Evolutionary conservation across 202 grass and related monocot species (phyloP).

Genomic region (Alloteropsis angusta): DNA sequence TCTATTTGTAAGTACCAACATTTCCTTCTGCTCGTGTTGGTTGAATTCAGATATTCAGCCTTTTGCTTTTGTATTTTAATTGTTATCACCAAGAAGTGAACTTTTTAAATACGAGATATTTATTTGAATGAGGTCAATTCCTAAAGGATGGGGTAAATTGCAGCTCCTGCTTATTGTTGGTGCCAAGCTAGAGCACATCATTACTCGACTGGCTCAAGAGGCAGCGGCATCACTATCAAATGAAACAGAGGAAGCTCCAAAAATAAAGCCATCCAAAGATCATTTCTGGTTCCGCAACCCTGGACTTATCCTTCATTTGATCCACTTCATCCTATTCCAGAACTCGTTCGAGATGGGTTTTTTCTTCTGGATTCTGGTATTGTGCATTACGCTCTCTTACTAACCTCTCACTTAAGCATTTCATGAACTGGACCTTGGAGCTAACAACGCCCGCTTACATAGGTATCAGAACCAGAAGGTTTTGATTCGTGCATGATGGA

Average conservation of each 20-base stretch:
- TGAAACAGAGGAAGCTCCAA: not conserved
- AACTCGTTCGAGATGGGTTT: constrained; percentile 97
- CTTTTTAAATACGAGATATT: not conserved
- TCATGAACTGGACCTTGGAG: not conserved
- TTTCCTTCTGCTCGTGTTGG: not conserved
- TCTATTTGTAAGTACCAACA: constrained; percentile 73
- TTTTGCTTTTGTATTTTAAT: not conserved
- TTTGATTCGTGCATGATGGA: constrained; percentile 93
- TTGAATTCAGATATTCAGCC: not conserved
- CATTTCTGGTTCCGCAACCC: constrained; percentile 89
- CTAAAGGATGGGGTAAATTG: constrained; percentile 24
- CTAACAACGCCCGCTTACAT: not conserved
- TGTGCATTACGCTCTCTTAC: not conserved
- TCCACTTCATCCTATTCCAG: constrained; percentile 97
- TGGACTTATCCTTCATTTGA: constrained; percentile 57
- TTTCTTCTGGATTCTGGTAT: constrained; percentile 94
- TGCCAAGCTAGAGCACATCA: constrained; percentile 84
- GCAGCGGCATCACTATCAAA: constrained; percentile 11
- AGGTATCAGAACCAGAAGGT: constrained; percentile 83
- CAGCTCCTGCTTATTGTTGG: constrained; percentile 82
- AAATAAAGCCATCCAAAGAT: constrained; percentile 57
- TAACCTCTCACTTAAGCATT: not conserved
- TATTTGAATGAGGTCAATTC: not conserved
- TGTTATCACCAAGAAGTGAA: not conserved
- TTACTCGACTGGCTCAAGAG: constrained; percentile 72